These are phyloP conservation scores for Cercospora nicotianae DNA, from an alignment of 2,329 filamentous ascomycete species.

Conservation along the genomic window DNA sequence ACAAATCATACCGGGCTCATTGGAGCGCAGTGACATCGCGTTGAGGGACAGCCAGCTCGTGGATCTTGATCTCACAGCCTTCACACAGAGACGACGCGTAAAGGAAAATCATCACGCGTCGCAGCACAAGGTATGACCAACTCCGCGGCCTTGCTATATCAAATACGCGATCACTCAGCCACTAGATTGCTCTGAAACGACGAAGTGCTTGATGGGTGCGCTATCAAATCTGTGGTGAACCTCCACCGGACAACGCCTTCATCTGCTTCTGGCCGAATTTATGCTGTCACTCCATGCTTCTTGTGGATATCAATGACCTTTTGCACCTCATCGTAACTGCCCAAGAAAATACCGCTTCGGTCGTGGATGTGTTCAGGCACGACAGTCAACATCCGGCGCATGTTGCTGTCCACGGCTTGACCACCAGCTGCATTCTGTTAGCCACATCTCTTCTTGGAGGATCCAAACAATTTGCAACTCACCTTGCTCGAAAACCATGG, in stretches of 20 bases:
- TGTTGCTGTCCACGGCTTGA: constrained; percentile 85
- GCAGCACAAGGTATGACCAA: not conserved
- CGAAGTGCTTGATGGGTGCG: not conserved
- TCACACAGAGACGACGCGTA: not conserved
- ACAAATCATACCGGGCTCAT: not conserved
- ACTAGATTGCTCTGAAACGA: not conserved
- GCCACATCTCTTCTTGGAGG: not conserved
- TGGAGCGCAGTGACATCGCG: not conserved
- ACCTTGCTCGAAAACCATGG: constrained; percentile 98
- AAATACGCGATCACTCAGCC: not conserved
- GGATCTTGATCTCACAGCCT: not conserved
- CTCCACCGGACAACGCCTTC: not conserved
- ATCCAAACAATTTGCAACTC: constrained; percentile 39
- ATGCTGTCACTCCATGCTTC: constrained; percentile 45
- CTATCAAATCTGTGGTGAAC: not conserved
- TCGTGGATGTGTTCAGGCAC: constrained; percentile 93
- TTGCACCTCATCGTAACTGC: constrained; percentile 90
- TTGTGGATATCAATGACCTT: constrained; percentile 87
- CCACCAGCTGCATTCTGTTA: constrained; percentile 68
- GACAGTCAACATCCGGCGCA: constrained; percentile 86
- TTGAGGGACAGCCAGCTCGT: not conserved
- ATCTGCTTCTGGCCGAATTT: not conserved
- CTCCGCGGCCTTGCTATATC: not conserved
- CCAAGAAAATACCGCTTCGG: constrained; percentile 91
- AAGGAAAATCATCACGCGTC: not conserved